Base-by-base conservation (phyloP, 768 basidiomycete species). In the Podaxis rugospora region DNA sequence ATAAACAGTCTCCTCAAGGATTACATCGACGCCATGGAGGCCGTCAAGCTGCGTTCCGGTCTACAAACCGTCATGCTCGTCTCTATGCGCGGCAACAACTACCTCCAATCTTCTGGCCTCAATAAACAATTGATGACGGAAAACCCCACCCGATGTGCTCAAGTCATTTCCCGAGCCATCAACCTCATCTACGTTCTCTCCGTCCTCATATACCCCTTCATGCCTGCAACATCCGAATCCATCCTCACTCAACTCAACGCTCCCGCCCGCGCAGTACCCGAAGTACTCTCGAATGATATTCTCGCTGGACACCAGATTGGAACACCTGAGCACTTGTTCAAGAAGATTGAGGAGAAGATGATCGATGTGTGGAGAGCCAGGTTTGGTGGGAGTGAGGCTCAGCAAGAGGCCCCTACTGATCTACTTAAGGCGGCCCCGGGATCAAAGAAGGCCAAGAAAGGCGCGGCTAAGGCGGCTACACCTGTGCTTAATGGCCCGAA, bases 111-210 rank as follows among this genome's bases (percentile, higher is more conserved):
- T 2, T 90, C 93, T 23, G 89, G 90, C 21, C 84, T 99, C 57
- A 90, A 90, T 81, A 98, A 97, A 73, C 84, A 93, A 5, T 80
- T 98, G 62, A 87, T 96, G 78, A 76, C 83, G 7, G 83, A 86
- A 64, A 81, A 94, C 64, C 93, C 94, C 2, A 80, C 81, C 59
- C 90, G 94, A 61, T 96, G 94, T 67, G 95, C 90, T 2, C 88
- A 92, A 67, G 95, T 98, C 66, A 78, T 98, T 61, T 87, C 90
- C 51, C 88, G 94, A 56, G 91, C 95, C 27, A 74, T 94, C 72
- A 98, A 98, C 76, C 78, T 99, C 66, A 96, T 98, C 71, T 98
- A 97, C 71, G 76, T 88, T 39, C 80, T 99, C 59, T 90, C 93
- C 11, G 88, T 86, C 28, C 78, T 97, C 66, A 74, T 93, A 65